A percentile compares a stretch with the other conserved stretches of the same genome.
Evolutionary conservation across 2,329 filamentous ascomycete genomes (phyloP).

Genomic region (Endoconidiophora laricicola): DNA sequence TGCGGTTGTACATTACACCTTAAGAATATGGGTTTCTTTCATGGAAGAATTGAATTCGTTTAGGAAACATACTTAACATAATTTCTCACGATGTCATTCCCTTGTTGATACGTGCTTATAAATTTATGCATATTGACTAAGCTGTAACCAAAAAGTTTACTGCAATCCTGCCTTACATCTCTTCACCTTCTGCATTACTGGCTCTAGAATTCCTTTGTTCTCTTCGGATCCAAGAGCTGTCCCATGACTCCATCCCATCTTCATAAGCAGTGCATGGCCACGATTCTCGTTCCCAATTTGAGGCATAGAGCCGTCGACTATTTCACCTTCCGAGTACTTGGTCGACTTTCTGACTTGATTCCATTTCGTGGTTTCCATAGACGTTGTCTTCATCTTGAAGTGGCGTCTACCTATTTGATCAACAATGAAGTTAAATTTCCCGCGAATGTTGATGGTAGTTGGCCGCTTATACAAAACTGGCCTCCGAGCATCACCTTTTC

Average conservation of each 20-base stretch:
- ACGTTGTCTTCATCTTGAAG: conserved; percentile 7
- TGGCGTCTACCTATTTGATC: neutral
- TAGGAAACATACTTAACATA: conserved; percentile 22
- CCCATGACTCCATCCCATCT: conserved; percentile 90
- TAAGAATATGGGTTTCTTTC: conserved; percentile 40
- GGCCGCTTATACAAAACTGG: conserved; percentile 43
- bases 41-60: conserved; percentile 43
- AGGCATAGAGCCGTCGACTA: conserved; percentile 71
- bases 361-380: neutral
- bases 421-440: neutral
- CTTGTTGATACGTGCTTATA: neutral
- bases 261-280: conserved; percentile 76
- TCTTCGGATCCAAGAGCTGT: conserved; percentile 66
- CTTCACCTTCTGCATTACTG: conserved; percentile 77
- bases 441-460: neutral
- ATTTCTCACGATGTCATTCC: conserved; percentile 15
- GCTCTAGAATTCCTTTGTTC: conserved; percentile 77
- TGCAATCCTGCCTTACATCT: conserved; percentile 71
- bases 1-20: conserved; percentile 57
- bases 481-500: conserved; percentile 54
- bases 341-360: conserved; percentile 14
- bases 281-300: conserved; percentile 71
- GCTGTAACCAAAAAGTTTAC: conserved; percentile 16
- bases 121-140: conserved; percentile 1
- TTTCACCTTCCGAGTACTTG: conserved; percentile 50